Base-by-base conservation (phyloP, 805 yeast genomes). In the Ogataea neopini region DNA sequence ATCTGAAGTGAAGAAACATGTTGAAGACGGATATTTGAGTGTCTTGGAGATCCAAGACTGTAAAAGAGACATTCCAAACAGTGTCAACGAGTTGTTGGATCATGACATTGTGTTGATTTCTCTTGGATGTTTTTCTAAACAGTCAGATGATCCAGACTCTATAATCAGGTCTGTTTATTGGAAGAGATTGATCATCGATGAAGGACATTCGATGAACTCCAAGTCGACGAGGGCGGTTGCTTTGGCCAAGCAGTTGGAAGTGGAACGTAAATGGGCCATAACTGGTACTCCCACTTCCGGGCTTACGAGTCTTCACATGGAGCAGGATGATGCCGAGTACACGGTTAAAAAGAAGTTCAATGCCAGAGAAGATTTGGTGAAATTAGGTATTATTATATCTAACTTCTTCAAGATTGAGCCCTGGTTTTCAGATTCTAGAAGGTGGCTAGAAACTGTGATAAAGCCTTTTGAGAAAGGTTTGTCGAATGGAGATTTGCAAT, bases 251-350 rank as follows among this genome's bases (percentile, higher is more conserved):
- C 64, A 68, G 18, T 58, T 85, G 39, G 61, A 65, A 40, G 77
- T 78, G 7, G 91, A 84, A 57, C 70, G 88, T 43, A 73, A 78
- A 50, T 84, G 91, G 91, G 81, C 83, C 0, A 87, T 84, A 1
- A 80, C 86, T 0, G 90, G 91, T 25, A 84, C 91, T 0, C 90
- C 90, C 4, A 84, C 89, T 0, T 75, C 86, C 0, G 91, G 91
- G 0, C 66, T 84, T 44, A 82, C 89, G 0, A 74, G 73, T 37
- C 59, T 81, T 6, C 77, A 80, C 52, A 75, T 83, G 51, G 68
- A 65, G 45, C 64, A 67, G 43, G 68, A 63, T 13, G 48, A 54
- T 9, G 59, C 56, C 26, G 67, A 63, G 25, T 80, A 80, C 55
- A 67, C 73, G 0, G 74, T 82, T 3, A 77, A 74, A 50, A 72